phyloP scores from a whole-genome alignment of 1,284 basidiomycete species.

The Puccinia polysora region DNA sequence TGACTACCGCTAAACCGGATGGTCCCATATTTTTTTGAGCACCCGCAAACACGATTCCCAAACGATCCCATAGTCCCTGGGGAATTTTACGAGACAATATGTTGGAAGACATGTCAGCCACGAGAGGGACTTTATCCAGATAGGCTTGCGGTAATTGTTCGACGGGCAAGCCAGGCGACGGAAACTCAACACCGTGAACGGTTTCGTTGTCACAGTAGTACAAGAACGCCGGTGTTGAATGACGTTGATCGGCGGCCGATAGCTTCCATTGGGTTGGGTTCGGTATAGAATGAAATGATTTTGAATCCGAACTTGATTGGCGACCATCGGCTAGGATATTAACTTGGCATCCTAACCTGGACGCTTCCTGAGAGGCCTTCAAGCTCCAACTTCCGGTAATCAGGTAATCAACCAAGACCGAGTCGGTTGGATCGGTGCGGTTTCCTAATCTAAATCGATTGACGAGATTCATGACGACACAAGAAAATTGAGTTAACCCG shows the following conservation, averaged over 20 bases:
- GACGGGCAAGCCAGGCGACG: slow-evolving; percentile 78
- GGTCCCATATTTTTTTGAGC: slow-evolving; percentile 99
- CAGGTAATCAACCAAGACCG: slow-evolving; percentile 64
- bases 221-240: slow-evolving; percentile 66
- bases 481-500: slow-evolving; percentile 81
- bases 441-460: slow-evolving; percentile 66
- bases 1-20: slow-evolving; percentile 83
- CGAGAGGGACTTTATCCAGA: slow-evolving; percentile 64
- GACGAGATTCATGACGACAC: slow-evolving; percentile 80
- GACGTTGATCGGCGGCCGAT: slow-evolving; percentile 55
- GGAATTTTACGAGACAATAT: slow-evolving; percentile 96
- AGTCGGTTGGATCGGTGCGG: slow-evolving; percentile 54
- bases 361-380: slow-evolving; percentile 76
- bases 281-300: slow-evolving; percentile 76
- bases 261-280: slow-evolving; percentile 69
- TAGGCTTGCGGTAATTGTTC: slow-evolving; percentile 63
- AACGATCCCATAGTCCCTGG: slow-evolving; percentile 59
- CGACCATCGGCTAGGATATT: slow-evolving; percentile 69
- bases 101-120: slow-evolving; percentile 92
- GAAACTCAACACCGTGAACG: slow-evolving; percentile 89
- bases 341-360: slow-evolving; percentile 59
- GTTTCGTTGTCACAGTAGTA: slow-evolving; percentile 99
- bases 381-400: slow-evolving; percentile 87
- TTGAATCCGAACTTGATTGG: slow-evolving; percentile 61
- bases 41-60: slow-evolving; percentile 91